Conservation (phyloP, 257 asterid genomes). For the Nicotiana noctiflora region DNA sequence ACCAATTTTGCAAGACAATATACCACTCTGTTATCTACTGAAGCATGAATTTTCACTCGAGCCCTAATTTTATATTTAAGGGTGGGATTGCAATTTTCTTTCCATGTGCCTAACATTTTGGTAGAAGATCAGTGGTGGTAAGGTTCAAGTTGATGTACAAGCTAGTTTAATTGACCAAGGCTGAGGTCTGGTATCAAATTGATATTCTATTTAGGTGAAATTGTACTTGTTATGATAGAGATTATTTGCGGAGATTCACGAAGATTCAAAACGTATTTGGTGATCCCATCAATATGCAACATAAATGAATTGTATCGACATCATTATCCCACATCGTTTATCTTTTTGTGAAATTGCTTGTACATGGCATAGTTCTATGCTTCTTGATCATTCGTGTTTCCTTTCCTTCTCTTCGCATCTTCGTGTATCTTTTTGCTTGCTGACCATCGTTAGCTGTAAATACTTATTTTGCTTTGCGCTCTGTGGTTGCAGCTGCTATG, state of each 20-base stretch:
- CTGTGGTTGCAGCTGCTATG: slow-evolving; percentile 58
- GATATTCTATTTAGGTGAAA: background rate
- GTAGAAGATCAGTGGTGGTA: background rate
- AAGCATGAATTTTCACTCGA: background rate
- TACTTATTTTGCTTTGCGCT: background rate
- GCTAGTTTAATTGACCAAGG: background rate
- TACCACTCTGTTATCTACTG: background rate
- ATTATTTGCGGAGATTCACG: background rate
- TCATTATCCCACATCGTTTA: background rate
- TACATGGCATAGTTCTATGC: background rate
- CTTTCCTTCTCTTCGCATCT: background rate
- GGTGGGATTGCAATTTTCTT: background rate
- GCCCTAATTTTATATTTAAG: background rate
- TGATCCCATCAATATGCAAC: background rate
- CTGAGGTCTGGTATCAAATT: background rate
- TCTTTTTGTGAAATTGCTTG: background rate
- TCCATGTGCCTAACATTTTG: background rate
- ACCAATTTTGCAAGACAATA: background rate
- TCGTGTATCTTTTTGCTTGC: background rate
- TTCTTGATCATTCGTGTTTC: background rate
- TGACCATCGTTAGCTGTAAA: background rate
- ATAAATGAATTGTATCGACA: background rate
- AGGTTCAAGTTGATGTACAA: background rate
- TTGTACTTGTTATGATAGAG: background rate
- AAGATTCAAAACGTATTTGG: background rate